A percentile compares a stretch with the other conserved stretches of the same genome.
phyloP scores from a whole-genome alignment of 1,139 yeast genomes.

The Saccharomyces uvarum region DNA sequence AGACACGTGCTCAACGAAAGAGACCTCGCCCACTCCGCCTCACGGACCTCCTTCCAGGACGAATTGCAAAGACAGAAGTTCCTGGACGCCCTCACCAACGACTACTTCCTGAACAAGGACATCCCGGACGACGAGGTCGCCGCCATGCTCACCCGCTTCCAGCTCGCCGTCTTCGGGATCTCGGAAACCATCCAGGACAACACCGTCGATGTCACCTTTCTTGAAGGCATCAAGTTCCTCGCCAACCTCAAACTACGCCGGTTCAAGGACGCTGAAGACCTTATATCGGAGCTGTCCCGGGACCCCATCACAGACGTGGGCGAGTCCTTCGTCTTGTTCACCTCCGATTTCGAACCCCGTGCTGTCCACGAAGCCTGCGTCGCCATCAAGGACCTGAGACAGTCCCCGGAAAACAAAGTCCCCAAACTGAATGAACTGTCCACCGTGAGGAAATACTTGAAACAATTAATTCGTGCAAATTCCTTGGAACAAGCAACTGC shows the following conservation, averaged over 20 bases:
- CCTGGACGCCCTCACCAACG: constrained; percentile 5
- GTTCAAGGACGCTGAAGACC: constrained; percentile 32
- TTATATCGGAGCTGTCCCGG: constrained; percentile 16
- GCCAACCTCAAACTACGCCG: constrained; percentile 58
- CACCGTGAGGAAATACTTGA: constrained; percentile 28
- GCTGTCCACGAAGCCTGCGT: constrained; percentile 46
- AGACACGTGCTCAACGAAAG: constrained; percentile 85
- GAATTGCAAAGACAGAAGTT: constrained; percentile 28
- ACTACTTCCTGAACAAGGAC: constrained; percentile 52
- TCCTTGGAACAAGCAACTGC: constrained; percentile 1
- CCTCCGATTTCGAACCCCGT: constrained; percentile 40
- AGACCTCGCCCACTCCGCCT: constrained; percentile 61
- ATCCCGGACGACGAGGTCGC: constrained; percentile 50
- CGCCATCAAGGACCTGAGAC: constrained; percentile 40
- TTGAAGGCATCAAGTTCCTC: constrained; percentile 59
- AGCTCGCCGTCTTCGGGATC: constrained; percentile 75
- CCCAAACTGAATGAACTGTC: constrained; percentile 32
- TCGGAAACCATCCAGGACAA: constrained; percentile 44
- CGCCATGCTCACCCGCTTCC: constrained; percentile 67
- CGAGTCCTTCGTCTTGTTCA: constrained; percentile 44
- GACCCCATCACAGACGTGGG: constrained; percentile 37
- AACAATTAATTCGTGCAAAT: constrained; percentile 17
- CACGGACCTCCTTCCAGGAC: constrained; percentile 39
- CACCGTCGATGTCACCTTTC: constrained; percentile 52
- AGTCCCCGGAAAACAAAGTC: constrained; percentile 22